Conservation (phyloP, 495 filamentous ascomycete genomes). For the Podospora pseudopauciseta region DNA sequence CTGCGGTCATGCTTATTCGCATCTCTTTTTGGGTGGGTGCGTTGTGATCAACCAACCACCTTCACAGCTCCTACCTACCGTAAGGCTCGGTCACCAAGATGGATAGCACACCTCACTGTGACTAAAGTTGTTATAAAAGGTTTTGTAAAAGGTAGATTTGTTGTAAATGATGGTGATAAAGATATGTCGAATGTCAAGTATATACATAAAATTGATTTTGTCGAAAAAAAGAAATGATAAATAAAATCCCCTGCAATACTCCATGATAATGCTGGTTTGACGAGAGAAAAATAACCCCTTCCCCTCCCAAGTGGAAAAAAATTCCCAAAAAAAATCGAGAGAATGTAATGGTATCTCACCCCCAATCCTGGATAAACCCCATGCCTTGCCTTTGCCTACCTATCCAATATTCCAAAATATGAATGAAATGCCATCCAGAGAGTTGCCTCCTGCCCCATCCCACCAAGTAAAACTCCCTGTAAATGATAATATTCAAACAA, state of each 20-base stretch:
- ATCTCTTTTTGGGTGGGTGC: no score
- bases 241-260: slow-evolving; percentile 2
- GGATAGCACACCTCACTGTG: no score
- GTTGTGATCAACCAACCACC: no score
- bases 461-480: neutral
- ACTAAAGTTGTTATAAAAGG: no score
- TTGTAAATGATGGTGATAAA: no score
- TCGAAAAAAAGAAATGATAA: neutral
- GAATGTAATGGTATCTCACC: slow-evolving; percentile 2
- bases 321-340: neutral
- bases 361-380: neutral
- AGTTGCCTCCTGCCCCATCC: neutral
- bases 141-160: no score
- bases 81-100: no score
- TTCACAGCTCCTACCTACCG: no score
- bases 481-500: neutral
- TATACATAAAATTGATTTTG: neutral
- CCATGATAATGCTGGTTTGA: neutral
- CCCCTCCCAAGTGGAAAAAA: neutral
- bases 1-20: no score
- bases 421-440: neutral
- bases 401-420: neutral
- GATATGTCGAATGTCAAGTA: neutral
- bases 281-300: neutral
- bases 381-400: neutral